Base-by-base conservation (phyloP, 768 basidiomycete genomes). In the Boletellus sp. region DNA sequence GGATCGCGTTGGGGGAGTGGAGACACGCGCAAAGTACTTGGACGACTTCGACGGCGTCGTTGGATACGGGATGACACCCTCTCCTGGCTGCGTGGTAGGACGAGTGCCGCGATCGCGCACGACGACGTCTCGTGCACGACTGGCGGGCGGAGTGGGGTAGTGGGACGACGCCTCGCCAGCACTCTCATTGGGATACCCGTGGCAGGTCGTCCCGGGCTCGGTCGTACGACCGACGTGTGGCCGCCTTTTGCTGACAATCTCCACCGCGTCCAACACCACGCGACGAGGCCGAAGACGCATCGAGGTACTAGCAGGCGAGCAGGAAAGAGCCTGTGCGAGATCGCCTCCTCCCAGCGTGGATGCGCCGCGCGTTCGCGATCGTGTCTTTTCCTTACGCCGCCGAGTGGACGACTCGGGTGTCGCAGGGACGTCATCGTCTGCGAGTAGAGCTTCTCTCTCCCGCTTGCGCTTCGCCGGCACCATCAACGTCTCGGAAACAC, bases 191-290 rank as follows among this genome's bases (percentile, higher is more conserved):
- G 36, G 34, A 32, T n/a, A 33, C 19, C 7, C 20, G 11, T 33
- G 35, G 26, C 9, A 15, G 15, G 15, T n/a, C 1, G 42, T 22
- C n/a, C 20, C 19, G 4, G 13, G 12, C 22, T 12, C 17, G 26
- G 24, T 8, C 24, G 8, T 24, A n/a, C 12, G 31, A 6, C 4
- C 11, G n/a, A n/a, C n/a, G 10, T 5, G 17, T 12, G 23, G 12
- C 15, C 11, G 22, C n/a, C 33, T 38, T 19, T 40, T 42, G 35
- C 16, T 33, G 16, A 55, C 32, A 31, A 63, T 60, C 31, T 61
- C 66, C 16, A 56, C 56, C 0, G 54, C 60, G 1, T 63, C 60
- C 36, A 60, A 33, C 4, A 54, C 41, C 12, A 44, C n/a, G 5
- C 63, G 57, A 32, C 26, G 20, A 35, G 50, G 28, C 15, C 16